phyloP scores from a whole-genome alignment of 148 eudicot species.

The Persicaria tinctoria region DNA sequence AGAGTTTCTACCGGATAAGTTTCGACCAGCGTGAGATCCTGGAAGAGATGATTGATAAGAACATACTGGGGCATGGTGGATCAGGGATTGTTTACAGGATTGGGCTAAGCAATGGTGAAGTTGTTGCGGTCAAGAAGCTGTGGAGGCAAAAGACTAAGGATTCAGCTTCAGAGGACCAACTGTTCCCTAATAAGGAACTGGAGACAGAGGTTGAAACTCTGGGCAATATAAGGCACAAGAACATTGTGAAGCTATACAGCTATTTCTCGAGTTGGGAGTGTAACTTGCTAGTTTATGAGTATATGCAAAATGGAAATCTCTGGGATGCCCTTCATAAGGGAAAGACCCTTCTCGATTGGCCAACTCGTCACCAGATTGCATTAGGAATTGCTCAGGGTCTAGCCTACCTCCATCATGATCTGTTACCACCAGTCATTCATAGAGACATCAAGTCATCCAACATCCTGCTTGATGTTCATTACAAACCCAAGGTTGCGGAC shows the following conservation, averaged over 20 bases:
- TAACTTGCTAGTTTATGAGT: conserved; percentile 84
- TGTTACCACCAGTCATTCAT: conserved; percentile 73
- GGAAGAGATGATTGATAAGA: conserved; percentile 69
- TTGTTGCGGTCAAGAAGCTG: conserved; percentile 79
- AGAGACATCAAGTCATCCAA: conserved; percentile 90
- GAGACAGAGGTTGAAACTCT: conserved; percentile 89
- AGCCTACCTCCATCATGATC: conserved; percentile 88
- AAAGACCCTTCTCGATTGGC: conserved; percentile 67
- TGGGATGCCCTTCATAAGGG: conserved; percentile 94
- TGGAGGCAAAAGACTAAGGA: conserved; percentile 64
- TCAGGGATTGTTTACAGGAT: conserved; percentile 82
- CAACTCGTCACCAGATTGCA: conserved; percentile 75
- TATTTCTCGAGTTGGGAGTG: conserved; percentile 59
- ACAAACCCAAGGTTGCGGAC: conserved; percentile 87
- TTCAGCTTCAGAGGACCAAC: conserved; percentile 42
- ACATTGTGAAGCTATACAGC: conserved; percentile 82
- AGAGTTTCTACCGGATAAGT: conserved; percentile 71
- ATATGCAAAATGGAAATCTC: conserved; percentile 89
- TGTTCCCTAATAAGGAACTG: conserved; percentile 51
- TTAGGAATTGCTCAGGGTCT: conserved; percentile 86
- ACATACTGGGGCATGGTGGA: conserved; percentile 84
- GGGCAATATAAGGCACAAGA: conserved; percentile 88
- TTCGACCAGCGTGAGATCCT: conserved; percentile 69
- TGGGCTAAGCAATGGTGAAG: conserved; percentile 61
- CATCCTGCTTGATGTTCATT: conserved; percentile 71